Conservation (phyloP, 129 eudicot species). For the Centella asiatica region DNA sequence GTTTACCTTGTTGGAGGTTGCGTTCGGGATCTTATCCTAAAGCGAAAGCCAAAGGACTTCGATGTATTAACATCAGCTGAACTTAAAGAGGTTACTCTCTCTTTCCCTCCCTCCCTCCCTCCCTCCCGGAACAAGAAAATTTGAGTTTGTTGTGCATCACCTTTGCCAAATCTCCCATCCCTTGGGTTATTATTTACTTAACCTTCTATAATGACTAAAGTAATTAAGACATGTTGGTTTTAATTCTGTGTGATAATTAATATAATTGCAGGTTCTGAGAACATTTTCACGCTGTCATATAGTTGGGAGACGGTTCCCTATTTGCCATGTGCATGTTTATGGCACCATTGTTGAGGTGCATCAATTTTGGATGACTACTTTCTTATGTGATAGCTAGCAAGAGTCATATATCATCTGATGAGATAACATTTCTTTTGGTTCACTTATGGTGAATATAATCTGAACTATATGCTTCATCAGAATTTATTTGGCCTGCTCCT, state of each 20-base stretch:
- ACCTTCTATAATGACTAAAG: too few relatives aligned
- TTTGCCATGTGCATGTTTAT: slow-evolving; percentile 72
- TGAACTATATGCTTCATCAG: neutral
- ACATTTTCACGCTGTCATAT: slow-evolving; percentile 49
- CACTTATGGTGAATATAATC: neutral
- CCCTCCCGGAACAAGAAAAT: too few relatives aligned
- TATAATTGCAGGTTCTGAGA: slow-evolving; percentile 43
- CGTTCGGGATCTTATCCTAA: slow-evolving; percentile 72
- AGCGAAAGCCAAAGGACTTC: slow-evolving; percentile 74
- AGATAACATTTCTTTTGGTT: neutral
- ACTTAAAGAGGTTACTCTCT: slow-evolving; percentile 49
- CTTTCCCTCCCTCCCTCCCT: neutral
- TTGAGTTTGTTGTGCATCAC: too few relatives aligned
- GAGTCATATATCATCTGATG: neutral
- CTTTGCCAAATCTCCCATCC: too few relatives aligned
- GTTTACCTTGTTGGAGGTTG: slow-evolving; percentile 93
- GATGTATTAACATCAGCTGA: slow-evolving; percentile 79
- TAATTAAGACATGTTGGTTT: too few relatives aligned
- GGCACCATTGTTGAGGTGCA: slow-evolving; percentile 66
- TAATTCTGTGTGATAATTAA: too few relatives aligned
- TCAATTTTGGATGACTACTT: slow-evolving; percentile 8
- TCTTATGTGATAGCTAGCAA: slow-evolving; percentile 3
- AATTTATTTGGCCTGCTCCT: neutral
- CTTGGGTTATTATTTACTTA: too few relatives aligned
- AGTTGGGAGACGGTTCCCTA: slow-evolving; percentile 73